Base-by-base conservation (phyloP, 495 filamentous ascomycete species). In the Xylaria curta region DNA sequence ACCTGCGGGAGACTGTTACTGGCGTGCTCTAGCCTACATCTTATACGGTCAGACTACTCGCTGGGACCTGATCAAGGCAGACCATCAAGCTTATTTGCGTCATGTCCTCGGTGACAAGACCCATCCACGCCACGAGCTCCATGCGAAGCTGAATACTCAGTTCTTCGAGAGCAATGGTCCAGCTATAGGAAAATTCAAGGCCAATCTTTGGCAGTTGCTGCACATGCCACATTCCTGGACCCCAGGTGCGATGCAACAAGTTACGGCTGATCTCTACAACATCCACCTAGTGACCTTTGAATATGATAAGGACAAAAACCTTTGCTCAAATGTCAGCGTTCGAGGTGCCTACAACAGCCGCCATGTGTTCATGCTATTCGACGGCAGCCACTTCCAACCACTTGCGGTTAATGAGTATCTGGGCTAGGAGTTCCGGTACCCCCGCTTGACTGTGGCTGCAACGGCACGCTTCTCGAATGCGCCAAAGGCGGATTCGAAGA, bases 41-140 rank as follows among this genome's bases (percentile, higher is more conserved):
- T 19, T 68, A 9, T 61, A 73, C 49, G 78, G 78, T 28, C 73
- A 47, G 10, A 24, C 71, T 17, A 42, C 38, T 51, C 58, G 28
- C 33, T 80, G 78, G 78, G 42, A 76, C 7, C 67, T 71, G 6
- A 74, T 80, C 70, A 80, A 80, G 44, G 77, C 78, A 4, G 76
- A 79, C 54, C 78, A 80, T 60, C 69, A 76, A 17, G 51, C 24
- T 6, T 74, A 59, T 47, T 33, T 76, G 3, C 70, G 73, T 24
- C 63, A 54, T 42, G 73, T 75, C 13, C 64, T 80, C 3, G 12
- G 3, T 13, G 70, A 74, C 66, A 51, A 36, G 15, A 28, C 63
- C 2, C 78, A 80, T 46, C 76, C 74, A 28, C 73, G 75, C 15
- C 65, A 80, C 60, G 26, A 59, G 5, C 72, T 72, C 33, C 76